A percentile compares a stretch with the other conserved stretches of the same genome.
Evolutionary conservation across 345 rosid genomes (phyloP).

Genomic region (Ailanthus altissimus): DNA sequence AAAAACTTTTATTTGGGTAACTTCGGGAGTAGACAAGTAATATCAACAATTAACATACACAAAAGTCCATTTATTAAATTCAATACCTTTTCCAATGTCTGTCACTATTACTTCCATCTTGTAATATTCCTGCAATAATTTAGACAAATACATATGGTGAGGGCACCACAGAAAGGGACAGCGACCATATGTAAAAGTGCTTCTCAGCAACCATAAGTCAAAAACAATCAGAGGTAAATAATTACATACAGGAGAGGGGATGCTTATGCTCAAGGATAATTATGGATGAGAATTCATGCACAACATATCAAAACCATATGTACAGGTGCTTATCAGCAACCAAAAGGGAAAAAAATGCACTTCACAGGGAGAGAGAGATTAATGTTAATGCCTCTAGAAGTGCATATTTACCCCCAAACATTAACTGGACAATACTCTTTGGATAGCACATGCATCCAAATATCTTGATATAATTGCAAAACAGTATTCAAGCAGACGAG

Average conservation of each 20-base stretch:
- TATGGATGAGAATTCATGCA: neutral
- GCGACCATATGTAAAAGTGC: no score
- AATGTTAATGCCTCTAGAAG: neutral
- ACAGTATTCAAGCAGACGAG: neutral
- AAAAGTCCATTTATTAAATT: neutral
- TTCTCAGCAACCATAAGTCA: no score
- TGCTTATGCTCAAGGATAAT: neutral
- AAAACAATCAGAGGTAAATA: no score
- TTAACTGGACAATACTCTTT: neutral
- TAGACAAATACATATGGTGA: constrained; percentile 14
- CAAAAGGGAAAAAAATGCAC: neutral
- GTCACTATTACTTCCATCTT: constrained; percentile 65
- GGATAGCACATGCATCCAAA: neutral
- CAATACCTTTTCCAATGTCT: constrained; percentile 71
- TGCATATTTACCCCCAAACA: neutral
- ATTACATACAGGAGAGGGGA: neutral
- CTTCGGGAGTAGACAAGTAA: neutral
- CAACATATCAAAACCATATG: neutral
- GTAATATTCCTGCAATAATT: constrained; percentile 59
- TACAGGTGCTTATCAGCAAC: neutral
- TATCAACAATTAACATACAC: neutral
- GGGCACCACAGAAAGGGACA: neutral
- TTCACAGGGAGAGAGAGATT: neutral
- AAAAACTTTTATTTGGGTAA: neutral
- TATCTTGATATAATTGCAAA: neutral